phyloP scores from a whole-genome alignment of 768 basidiomycete genomes.

The Trametes cingulata region DNA sequence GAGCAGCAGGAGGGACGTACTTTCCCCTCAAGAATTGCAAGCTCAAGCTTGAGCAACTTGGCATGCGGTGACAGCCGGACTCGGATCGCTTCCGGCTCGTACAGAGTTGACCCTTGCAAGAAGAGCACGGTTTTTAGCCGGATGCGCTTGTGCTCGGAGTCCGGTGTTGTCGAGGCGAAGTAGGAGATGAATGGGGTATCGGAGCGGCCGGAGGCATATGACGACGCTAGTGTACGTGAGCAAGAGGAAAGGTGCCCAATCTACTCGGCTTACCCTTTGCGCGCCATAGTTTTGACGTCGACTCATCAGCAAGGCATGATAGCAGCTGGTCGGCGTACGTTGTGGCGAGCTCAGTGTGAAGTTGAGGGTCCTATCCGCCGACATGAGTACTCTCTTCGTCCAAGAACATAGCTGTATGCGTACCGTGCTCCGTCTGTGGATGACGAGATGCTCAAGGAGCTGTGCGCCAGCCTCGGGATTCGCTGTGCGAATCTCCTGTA shows the following conservation, averaged over 20 bases:
- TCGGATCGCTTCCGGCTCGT: slow-evolving; percentile 54
- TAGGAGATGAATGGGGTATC: slow-evolving; percentile 63
- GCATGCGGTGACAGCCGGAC: slow-evolving; percentile 47
- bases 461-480: slow-evolving; percentile 62
- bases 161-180: slow-evolving; percentile 81
- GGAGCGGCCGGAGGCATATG: slow-evolving; percentile 31
- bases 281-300: slow-evolving; percentile 62
- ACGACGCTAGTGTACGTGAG: slow-evolving; percentile 22
- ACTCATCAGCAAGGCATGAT: slow-evolving; percentile 48
- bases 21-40: slow-evolving; percentile 79
- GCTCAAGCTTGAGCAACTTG: slow-evolving; percentile 65
- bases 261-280: slow-evolving; percentile 63
- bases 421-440: slow-evolving; percentile 66
- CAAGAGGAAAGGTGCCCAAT: neutral
- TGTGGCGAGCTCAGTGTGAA: slow-evolving; percentile 69
- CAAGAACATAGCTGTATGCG: slow-evolving; percentile 21
- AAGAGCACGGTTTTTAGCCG: slow-evolving; percentile 79
- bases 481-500: slow-evolving; percentile 57
- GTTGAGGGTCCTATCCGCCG: slow-evolving; percentile 48
- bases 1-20: slow-evolving; percentile 39
- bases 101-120: slow-evolving; percentile 73
- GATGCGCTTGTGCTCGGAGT: slow-evolving; percentile 68
- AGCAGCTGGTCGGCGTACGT: slow-evolving; percentile 58
- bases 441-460: slow-evolving; percentile 80
- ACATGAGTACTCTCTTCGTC: neutral